These are phyloP conservation scores for Heliamphora pulchella DNA, from an alignment of 179 eudicot species.

Conservation along the genomic window DNA sequence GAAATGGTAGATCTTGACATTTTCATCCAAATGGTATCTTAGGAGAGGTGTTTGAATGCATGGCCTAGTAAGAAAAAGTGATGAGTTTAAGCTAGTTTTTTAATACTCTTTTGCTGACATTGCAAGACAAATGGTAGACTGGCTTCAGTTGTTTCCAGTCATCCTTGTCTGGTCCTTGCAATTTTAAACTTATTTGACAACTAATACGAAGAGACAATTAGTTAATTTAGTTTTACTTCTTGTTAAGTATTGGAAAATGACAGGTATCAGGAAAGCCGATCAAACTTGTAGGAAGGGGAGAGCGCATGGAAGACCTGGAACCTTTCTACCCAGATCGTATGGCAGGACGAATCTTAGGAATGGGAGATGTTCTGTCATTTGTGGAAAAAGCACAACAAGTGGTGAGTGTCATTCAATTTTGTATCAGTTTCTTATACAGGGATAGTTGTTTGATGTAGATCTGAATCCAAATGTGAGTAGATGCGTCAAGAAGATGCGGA, in stretches of 20 bases:
- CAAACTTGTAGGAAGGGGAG: conserved; percentile 97
- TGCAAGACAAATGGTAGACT: background rate
- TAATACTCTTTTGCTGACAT: background rate
- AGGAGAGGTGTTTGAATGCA: background rate
- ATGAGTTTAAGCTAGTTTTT: background rate
- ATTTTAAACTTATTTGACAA: no score
- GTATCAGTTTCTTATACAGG: conserved; percentile 4
- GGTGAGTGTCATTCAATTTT: conserved; percentile 45
- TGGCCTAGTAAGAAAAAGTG: background rate
- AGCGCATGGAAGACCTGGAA: conserved; percentile 97
- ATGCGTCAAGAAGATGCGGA: conserved; percentile 97
- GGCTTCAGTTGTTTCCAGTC: background rate
- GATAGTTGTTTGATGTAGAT: conserved; percentile 15
- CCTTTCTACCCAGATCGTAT: conserved; percentile 98
- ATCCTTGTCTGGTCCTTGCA: background rate
- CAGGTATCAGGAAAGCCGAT: conserved; percentile 99
- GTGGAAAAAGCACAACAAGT: conserved; percentile 99
- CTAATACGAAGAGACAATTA: background rate
- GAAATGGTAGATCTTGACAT: background rate
- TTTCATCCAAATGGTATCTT: background rate
- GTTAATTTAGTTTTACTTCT: background rate
- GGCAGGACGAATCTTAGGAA: conserved; percentile 97
- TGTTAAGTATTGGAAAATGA: conserved; percentile 7
- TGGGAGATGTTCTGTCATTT: conserved; percentile 98
- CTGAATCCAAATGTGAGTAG: conserved; percentile 31